Evolutionary conservation across 805 yeast species (phyloP).

Genomic region (Zygosaccharomyces siamensis): DNA sequence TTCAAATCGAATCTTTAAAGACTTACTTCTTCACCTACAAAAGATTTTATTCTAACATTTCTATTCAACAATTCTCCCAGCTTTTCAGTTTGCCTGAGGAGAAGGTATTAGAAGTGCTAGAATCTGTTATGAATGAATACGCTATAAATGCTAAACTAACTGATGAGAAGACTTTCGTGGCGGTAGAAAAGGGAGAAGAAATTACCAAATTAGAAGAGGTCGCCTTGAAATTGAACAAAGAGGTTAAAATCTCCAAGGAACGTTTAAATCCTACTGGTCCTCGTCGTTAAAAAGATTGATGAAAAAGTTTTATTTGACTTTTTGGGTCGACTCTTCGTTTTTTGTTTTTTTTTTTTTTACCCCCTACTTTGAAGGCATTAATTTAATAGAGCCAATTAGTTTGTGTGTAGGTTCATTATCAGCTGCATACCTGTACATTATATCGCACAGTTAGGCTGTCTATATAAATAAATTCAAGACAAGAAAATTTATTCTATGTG

Average conservation of each 20-base stretch:
- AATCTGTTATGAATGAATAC: conserved; percentile 69
- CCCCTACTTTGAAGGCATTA: background rate
- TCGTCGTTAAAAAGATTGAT: conserved; percentile 22
- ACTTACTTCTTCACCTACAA: conserved; percentile 88
- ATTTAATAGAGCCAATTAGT: conserved; percentile 1
- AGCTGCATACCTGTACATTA: conserved; percentile 20
- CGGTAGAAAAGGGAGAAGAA: conserved; percentile 72
- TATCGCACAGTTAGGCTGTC: conserved; percentile 10
- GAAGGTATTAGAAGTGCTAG: conserved; percentile 57
- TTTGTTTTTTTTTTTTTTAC: background rate
- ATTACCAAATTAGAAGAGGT: conserved; percentile 81
- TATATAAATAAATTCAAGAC: conserved; percentile 6
- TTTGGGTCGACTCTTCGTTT: background rate
- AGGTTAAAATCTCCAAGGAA: conserved; percentile 33
- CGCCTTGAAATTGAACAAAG: conserved; percentile 63
- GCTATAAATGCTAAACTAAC: conserved; percentile 72
- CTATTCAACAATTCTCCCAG: conserved; percentile 58
- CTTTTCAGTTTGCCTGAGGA: conserved; percentile 59
- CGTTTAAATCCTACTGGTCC: conserved; percentile 27
- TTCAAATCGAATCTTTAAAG: conserved; percentile 86
- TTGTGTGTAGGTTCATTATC: conserved; percentile 11
- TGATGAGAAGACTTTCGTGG: conserved; percentile 56
- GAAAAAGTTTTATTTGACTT: background rate
- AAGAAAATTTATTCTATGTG: background rate
- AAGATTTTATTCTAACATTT: conserved; percentile 66